Evolutionary conservation across 371 early-diverging fungal genomes (phyloP).

Genomic region (Circinella minor): DNA sequence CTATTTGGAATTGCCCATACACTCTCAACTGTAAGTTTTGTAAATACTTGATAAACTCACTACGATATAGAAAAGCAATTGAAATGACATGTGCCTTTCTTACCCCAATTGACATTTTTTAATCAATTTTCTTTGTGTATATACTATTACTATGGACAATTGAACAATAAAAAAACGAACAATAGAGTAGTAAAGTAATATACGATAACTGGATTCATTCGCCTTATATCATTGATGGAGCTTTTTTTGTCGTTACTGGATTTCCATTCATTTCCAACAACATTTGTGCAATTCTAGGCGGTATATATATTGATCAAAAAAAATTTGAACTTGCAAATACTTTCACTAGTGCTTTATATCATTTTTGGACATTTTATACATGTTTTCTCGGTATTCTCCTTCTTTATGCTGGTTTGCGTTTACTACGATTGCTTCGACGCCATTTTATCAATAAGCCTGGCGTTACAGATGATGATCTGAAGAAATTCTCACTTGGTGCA

Average conservation of each 20-base stretch:
- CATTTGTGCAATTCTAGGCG: constrained; percentile 28
- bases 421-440: constrained; percentile 19
- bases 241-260: constrained; percentile 23
- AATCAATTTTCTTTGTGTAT: neutral
- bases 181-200: constrained; percentile 38
- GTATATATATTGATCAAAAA: constrained; percentile 31
- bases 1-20: neutral
- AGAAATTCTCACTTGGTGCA: constrained; percentile 27
- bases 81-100: neutral
- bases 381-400: constrained; percentile 14
- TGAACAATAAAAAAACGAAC: neutral
- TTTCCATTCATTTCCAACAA: constrained; percentile 42
- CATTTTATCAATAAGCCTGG: constrained; percentile 19
- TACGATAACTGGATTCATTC: constrained; percentile 29
- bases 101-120: neutral
- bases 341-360: constrained; percentile 32
- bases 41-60: neutral
- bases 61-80: neutral
- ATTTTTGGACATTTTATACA: constrained; percentile 24
- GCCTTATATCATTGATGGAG: constrained; percentile 26
- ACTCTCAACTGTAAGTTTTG: constrained; percentile 35
- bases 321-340: constrained; percentile 23
- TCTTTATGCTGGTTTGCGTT: constrained; percentile 26
- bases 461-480: constrained; percentile 18
- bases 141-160: neutral